Evolutionary conservation across 225 moss, liverwort and hornwort species (phyloP), one percentile per base, ranked within the genome.

Genomic region (Thuidium tamariscinum): DNA sequence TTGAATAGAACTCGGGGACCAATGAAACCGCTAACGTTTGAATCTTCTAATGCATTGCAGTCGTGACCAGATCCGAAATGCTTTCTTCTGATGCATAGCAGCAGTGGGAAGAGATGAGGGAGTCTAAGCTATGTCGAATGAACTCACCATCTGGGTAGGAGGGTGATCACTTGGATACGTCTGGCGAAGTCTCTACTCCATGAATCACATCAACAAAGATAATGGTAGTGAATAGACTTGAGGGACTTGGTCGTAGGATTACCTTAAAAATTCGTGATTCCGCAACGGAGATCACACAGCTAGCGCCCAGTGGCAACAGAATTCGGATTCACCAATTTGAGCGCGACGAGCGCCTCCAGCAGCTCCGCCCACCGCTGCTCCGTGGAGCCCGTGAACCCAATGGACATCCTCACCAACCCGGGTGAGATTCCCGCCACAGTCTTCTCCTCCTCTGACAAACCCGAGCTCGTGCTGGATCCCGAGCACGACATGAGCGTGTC

Each of bases 311-410:
- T 8, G 39, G 52, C 41, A 46, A 68, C 66, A 20, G 80, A 54
- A 19, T 25, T 46, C 16, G 86, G 42, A 30, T 93, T 75, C 81
- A 95, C 92, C 37, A 97, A 88, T 83, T 95, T 93, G 70, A 96
- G 90, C 73, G 87, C 83, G 39, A 93, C 52, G 34, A 97, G 86
- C 4, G 96, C 96, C 49, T 95, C 96, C 91, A 96, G 82, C 60
- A 97, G 95, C 90, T 96, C 95, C 46, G 84, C 91, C 97, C 97
- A 97, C 49, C 95, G 93, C 81, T 95, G 94, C 90, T 97, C 97
- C 56, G 89, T 64, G 41, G 95, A 91, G 64, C 97, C 97, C 11
- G 97, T 95, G 83, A 95, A 96, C 5, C 97, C 96, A 77, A 97
- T 95, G 16, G 97, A 97, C 91, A 97, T 96, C 25, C 96, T 92